Evolutionary conservation across 768 basidiomycete genomes (phyloP).

Genomic region (Lactarius akahatsu): DNA sequence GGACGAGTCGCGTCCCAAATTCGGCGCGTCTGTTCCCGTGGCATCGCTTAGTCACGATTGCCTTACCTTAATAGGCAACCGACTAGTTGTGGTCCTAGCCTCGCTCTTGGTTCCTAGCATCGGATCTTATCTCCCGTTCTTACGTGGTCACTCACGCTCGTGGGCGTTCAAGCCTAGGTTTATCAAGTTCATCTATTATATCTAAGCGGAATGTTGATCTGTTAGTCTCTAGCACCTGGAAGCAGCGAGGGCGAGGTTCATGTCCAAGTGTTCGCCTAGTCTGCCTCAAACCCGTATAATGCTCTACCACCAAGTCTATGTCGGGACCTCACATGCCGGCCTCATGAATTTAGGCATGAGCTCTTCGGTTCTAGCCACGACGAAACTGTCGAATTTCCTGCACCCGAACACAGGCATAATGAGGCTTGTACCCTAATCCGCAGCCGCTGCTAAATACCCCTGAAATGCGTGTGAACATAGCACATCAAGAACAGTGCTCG

Average conservation of each 20-base stretch:
- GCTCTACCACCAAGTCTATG: not conserved
- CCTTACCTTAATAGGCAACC: slow-evolving; percentile 7
- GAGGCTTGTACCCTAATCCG: slow-evolving; percentile 29
- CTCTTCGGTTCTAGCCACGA: not conserved
- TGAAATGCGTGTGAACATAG: slow-evolving; percentile 22
- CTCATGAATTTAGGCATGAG: not conserved
- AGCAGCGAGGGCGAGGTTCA: not conserved
- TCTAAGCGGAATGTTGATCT: not conserved
- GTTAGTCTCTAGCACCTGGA: not conserved
- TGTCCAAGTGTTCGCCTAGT: not conserved
- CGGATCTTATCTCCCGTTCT: not conserved
- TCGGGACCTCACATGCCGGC: not conserved
- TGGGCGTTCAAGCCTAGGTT: not conserved
- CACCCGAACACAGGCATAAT: not conserved
- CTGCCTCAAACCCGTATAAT: not conserved
- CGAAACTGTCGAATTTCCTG: not conserved
- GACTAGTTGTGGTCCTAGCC: slow-evolving; percentile 7
- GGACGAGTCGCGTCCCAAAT: not conserved
- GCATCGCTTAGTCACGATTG: not conserved
- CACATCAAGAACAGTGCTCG: not conserved
- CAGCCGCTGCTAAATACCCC: slow-evolving; percentile 37
- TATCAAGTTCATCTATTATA: not conserved
- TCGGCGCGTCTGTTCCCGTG: slow-evolving; percentile 16
- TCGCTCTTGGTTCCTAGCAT: not conserved
- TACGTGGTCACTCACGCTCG: not conserved